Conservation (phyloP, 441 rosid species). For the Capsella rubella region DNA sequence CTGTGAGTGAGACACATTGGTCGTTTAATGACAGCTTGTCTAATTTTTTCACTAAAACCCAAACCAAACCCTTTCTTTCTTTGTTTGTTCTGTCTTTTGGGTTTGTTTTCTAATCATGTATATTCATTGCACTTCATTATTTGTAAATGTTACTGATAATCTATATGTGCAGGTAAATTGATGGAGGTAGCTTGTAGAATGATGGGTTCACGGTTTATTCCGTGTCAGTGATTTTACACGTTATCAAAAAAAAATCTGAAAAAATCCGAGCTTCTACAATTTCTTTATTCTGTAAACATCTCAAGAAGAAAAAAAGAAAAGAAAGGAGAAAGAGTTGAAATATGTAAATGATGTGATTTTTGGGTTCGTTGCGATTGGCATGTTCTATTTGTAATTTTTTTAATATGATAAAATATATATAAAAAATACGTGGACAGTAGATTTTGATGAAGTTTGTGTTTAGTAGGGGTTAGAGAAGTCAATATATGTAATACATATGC, state of each 20-base stretch:
- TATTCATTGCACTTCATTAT: constrained; percentile 14
- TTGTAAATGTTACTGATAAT: constrained; percentile 8
- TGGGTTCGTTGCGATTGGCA: constrained; percentile 28
- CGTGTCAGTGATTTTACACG: constrained; percentile 58
- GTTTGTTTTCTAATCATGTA: constrained; percentile 6
- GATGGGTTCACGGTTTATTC: constrained; percentile 62
- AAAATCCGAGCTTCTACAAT: not conserved
- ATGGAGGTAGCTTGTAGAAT: constrained; percentile 86
- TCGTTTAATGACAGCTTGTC: constrained; percentile 23
- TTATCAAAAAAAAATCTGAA: not conserved
- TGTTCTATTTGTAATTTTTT: constrained; percentile 34
- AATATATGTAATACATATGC: constrained; percentile 29
- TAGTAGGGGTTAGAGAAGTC: constrained; percentile 33
- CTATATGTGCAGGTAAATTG: constrained; percentile 71
- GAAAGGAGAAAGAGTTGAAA: constrained; percentile 26
- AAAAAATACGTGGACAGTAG: constrained; percentile 34
- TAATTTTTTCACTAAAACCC: constrained; percentile 16
- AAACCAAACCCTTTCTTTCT: constrained; percentile 9
- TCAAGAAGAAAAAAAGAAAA: not conserved
- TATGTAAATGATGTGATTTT: constrained; percentile 47
- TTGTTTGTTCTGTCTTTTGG: not conserved
- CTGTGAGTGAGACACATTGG: constrained; percentile 18
- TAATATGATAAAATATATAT: constrained; percentile 25
- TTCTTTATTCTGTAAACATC: constrained; percentile 36
- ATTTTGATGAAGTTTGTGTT: constrained; percentile 33